phyloP scores from a whole-genome alignment of 495 filamentous ascomycete genomes.

The Aspergillus nanangensis region DNA sequence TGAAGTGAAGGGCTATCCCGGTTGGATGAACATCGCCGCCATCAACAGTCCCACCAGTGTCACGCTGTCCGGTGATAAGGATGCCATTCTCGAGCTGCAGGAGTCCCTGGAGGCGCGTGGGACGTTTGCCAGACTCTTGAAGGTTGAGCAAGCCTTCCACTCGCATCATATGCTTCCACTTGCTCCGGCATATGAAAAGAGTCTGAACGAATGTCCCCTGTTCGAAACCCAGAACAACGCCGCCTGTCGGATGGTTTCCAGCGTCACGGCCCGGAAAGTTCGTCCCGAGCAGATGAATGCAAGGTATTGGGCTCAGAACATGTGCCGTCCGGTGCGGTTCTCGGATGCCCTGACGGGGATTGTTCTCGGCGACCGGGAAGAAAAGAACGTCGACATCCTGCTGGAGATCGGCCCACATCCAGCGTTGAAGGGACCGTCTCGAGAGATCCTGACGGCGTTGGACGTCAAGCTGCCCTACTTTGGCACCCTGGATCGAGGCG shows the following conservation, averaged over 20 bases:
- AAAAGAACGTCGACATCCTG: not conserved
- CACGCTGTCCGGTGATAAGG: conserved; percentile 30
- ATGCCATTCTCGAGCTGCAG: conserved; percentile 1
- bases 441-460: not conserved
- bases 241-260: not conserved
- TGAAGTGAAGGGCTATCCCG: not conserved
- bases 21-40: conserved; percentile 27
- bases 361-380: not conserved
- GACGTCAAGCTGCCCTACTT: not conserved
- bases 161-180: conserved; percentile 7
- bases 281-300: not conserved
- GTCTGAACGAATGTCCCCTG: not conserved
- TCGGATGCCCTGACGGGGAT: not conserved
- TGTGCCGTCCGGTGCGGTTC: not conserved
- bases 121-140: conserved; percentile 27
- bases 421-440: not conserved
- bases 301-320: not conserved
- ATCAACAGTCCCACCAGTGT: conserved; percentile 35
- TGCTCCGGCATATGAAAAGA: not conserved
- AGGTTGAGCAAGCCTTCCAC: conserved; percentile 6
- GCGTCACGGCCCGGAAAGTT: not conserved
- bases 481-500: not conserved
- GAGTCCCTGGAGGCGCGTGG: conserved; percentile 16
- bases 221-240: not conserved
- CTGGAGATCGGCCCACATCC: conserved; percentile 5